These are phyloP conservation scores for Acanthamoeba healyi DNA, from an alignment of 208 protist genomes.

Conservation along the genomic window DNA sequence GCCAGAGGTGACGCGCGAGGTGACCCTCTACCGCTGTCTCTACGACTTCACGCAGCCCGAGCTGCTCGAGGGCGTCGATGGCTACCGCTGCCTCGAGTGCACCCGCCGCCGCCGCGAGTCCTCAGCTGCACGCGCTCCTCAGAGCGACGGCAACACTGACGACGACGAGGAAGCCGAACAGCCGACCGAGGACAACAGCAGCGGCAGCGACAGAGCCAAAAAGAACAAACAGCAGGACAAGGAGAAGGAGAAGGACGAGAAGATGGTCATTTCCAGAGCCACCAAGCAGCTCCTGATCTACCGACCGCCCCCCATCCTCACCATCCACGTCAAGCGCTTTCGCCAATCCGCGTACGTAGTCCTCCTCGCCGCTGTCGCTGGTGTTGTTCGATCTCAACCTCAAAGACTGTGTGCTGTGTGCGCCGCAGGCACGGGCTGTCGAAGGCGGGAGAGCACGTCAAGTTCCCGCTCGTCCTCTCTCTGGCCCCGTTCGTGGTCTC, in stretches of 20 bases:
- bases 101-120: not conserved
- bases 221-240: not conserved
- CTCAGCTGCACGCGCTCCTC: too few relatives aligned
- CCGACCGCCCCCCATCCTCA: slow-evolving; percentile 6
- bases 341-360: not conserved
- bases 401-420: too few relatives aligned
- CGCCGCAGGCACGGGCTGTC: not conserved
- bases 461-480: slow-evolving; percentile 1
- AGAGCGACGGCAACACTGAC: not conserved
- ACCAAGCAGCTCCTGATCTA: slow-evolving; percentile 32
- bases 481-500: not conserved
- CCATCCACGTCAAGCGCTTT: slow-evolving; percentile 52
- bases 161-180: not conserved
- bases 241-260: slow-evolving; percentile 13
- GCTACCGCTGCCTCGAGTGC: slow-evolving; percentile 33
- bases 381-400: too few relatives aligned
- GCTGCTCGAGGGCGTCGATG: not conserved
- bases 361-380: not conserved
- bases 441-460: not conserved
- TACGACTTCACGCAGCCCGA: slow-evolving; percentile 37
- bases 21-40: not conserved
- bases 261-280: not conserved
- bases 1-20: not conserved
- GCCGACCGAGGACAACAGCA: not conserved
- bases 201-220: not conserved